Evolutionary conservation across 306 rosid genomes (phyloP).

Genomic region (Cyamopsis tetragonoloba): DNA sequence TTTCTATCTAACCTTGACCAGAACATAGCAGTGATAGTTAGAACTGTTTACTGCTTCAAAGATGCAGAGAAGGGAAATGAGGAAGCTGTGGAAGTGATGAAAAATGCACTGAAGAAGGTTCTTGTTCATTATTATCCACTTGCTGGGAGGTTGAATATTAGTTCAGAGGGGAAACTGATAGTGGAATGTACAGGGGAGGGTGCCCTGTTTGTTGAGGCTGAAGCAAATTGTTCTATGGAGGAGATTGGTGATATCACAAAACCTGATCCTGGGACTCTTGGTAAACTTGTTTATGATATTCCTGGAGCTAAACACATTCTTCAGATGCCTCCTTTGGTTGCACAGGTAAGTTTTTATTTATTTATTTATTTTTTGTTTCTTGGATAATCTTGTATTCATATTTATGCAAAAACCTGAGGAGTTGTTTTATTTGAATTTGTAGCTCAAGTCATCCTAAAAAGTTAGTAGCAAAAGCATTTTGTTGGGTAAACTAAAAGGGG

Average conservation of each 20-base stretch:
- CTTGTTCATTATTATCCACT: conserved; percentile 80
- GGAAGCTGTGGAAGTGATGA: conserved; percentile 53
- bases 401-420: background rate
- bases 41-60: conserved; percentile 73
- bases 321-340: conserved; percentile 85
- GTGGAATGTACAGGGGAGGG: conserved; percentile 90
- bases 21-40: conserved; percentile 69
- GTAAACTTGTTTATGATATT: conserved; percentile 76
- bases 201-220: conserved; percentile 83
- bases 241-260: conserved; percentile 76
- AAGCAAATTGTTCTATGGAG: conserved; percentile 62
- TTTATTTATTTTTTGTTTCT: conserved; percentile 10
- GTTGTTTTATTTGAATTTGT: conserved; percentile 4
- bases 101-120: conserved; percentile 57
- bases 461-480: background rate
- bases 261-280: conserved; percentile 74
- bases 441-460: background rate
- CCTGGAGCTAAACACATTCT: conserved; percentile 84
- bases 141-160: conserved; percentile 72
- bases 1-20: conserved; percentile 90
- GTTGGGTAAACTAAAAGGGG: background rate
- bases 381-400: too few relatives aligned
- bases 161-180: conserved; percentile 75
- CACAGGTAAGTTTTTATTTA: conserved; percentile 67
- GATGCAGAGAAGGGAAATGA: conserved; percentile 52